These are phyloP conservation scores for Kodamaea neixiangensis DNA, from an alignment of 805 yeast genomes.

Conservation along the genomic window DNA sequence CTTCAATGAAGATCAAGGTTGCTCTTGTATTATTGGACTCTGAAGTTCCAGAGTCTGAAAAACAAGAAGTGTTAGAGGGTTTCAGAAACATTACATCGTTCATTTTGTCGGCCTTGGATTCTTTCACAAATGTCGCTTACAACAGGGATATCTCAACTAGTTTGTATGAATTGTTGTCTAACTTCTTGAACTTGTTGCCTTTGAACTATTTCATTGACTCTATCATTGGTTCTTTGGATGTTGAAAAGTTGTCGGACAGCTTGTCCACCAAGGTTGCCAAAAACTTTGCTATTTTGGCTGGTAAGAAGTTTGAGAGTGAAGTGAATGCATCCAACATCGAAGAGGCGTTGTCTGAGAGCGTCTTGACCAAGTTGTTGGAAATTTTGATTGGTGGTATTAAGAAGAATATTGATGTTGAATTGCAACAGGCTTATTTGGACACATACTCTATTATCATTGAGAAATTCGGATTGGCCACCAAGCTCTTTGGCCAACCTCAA, in stretches of 20 bases:
- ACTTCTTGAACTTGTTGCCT: constrained; percentile 71
- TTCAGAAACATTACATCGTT: constrained; percentile 38
- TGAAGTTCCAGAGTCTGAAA: constrained; percentile 30
- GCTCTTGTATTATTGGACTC: constrained; percentile 51
- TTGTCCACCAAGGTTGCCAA: constrained; percentile 55
- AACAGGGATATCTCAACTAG: constrained; percentile 33
- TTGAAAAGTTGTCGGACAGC: constrained; percentile 27
- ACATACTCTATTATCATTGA: constrained; percentile 62
- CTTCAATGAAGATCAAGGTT: constrained; percentile 52
- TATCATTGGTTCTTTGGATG: constrained; percentile 43
- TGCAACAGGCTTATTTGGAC: constrained; percentile 71
- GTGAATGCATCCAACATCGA: constrained; percentile 34
- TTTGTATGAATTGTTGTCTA: constrained; percentile 59
- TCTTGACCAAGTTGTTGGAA: constrained; percentile 54
- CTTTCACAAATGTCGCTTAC: constrained; percentile 22
- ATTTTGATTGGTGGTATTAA: constrained; percentile 45
- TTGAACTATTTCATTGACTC: constrained; percentile 69
- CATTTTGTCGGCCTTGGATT: constrained; percentile 40
- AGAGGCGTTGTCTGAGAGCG: constrained; percentile 49
- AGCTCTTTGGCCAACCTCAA: constrained; percentile 33
- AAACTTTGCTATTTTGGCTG: constrained; percentile 62
- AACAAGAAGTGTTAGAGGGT: constrained; percentile 30
- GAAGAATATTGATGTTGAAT: constrained; percentile 41
- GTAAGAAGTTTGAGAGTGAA: constrained; percentile 71
- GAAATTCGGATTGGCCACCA: constrained; percentile 51